Conservation (phyloP, 768 basidiomycete species). For the Tephrocybe sp. region DNA sequence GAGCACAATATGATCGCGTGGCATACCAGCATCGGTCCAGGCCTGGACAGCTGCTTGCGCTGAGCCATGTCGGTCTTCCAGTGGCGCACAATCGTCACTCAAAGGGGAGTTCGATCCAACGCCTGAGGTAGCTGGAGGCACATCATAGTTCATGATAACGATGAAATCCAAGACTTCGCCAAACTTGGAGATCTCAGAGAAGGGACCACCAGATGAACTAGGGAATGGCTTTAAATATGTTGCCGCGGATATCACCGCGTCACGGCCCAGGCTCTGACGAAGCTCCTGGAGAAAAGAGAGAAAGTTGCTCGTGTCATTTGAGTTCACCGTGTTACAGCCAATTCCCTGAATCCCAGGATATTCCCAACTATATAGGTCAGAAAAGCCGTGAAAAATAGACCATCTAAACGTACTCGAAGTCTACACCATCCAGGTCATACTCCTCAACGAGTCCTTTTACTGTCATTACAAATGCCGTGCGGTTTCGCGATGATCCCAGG, state of each 20-base stretch:
- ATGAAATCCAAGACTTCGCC: conserved; percentile 75
- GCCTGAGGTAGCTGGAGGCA: conserved; percentile 52
- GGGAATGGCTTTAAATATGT: conserved; percentile 66
- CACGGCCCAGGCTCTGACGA: conserved; percentile 49
- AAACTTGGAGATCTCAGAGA: conserved; percentile 65
- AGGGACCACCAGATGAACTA: conserved; percentile 53
- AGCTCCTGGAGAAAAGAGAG: conserved; percentile 75
- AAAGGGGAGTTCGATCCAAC: conserved; percentile 86
- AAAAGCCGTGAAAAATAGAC: conserved; percentile 6
- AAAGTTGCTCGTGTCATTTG: conserved; percentile 76
- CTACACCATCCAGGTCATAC: conserved; percentile 61
- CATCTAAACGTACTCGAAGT: conserved; percentile 56
- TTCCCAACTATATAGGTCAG: conserved; percentile 63
- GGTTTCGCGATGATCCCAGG: conserved; percentile 53
- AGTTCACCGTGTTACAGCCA: conserved; percentile 63
- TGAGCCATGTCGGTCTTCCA: conserved; percentile 64
- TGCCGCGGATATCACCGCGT: conserved; percentile 73
- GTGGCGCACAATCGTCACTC: conserved; percentile 69
- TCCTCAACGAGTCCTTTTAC: conserved; percentile 45
- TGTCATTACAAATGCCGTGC: conserved; percentile 57
- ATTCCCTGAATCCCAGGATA: conserved; percentile 73
- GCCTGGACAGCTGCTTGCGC: conserved; percentile 69
- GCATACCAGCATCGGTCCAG: conserved; percentile 82
- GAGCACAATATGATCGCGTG: conserved; percentile 67
- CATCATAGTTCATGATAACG: conserved; percentile 70